Evolutionary conservation across 2,329 filamentous ascomycete species (phyloP), one percentile per base, ranked within the genome.

Genomic region (Cytospora paraplurivora): DNA sequence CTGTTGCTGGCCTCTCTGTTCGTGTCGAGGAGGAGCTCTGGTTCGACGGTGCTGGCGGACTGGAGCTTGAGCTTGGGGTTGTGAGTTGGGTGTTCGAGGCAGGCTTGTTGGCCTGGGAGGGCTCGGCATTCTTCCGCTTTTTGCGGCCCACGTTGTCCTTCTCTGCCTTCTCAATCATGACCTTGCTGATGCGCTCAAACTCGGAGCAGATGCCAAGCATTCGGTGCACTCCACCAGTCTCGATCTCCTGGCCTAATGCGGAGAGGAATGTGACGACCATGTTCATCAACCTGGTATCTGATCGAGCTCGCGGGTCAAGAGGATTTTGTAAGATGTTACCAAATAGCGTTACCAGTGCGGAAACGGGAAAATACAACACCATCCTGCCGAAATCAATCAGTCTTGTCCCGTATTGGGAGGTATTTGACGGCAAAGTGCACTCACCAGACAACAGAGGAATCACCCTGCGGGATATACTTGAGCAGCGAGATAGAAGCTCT

Each of bases 321-420:
- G 95, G 95, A 70, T 98, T 98, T 74, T 99, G 95, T 0, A 99
- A 78, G 54, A 98, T 96, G 71, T 98, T 97, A 64, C 94, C 93
- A 72, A 99, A 99, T 1, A 99, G 80, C 0, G 95, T 98, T 52
- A 99, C 93, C 5, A 98, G 84, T 1, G 95, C 91, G 0, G 95
- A 96, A 10, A 99, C 93, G 0, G 95, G 95, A 77, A 97, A 99
- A 76, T 99, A 99, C 12, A 98, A 80, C 68, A 97, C 92, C 72
- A 99, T 84, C 92, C 86, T 88, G 13, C 21, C 15, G n/a, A 5
- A n/a, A 2, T 27, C 4, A 12, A 21, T 63, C 41, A 59, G 55
- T 41, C 13, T 38, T 56, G 19, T 35, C 32, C 4, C 19, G 21
- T 7, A 33, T 41, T 47, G 4, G 34, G 7, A 33, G 19, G 56